phyloP scores from a whole-genome alignment of 1,284 basidiomycete genomes.

The Gomphus bonarii region DNA sequence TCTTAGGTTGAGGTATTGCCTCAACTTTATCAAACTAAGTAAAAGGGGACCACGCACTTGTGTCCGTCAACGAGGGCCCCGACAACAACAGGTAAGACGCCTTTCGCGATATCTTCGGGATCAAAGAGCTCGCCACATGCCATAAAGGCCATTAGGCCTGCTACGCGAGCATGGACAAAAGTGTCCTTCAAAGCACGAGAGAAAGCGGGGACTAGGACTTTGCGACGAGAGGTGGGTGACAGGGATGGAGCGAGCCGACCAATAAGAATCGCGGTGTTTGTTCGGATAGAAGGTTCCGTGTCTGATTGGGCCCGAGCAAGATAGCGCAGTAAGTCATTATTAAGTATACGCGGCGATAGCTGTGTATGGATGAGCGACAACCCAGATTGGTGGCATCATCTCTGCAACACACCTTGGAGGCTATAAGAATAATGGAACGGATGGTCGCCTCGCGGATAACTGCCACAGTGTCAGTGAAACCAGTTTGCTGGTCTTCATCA shows the following conservation, averaged over 20 bases:
- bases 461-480: constrained; percentile 90
- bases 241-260: constrained; percentile 84
- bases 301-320: constrained; percentile 92
- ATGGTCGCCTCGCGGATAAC: constrained; percentile 93
- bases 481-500: constrained; percentile 61
- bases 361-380: constrained; percentile 20
- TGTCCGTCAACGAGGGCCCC: constrained; percentile 81
- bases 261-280: constrained; percentile 95
- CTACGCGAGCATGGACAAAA: constrained; percentile 90
- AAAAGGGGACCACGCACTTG: constrained; percentile 45
- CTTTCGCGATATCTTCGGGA: constrained; percentile 77
- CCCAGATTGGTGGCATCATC: neutral
- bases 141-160: constrained; percentile 94
- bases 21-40: neutral
- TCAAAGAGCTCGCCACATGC: constrained; percentile 90
- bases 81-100: constrained; percentile 80
- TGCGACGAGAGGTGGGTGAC: constrained; percentile 83
- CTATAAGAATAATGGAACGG: constrained; percentile 76
- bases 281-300: constrained; percentile 88
- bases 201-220: constrained; percentile 95
- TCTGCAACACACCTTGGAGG: constrained; percentile 57
- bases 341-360: constrained; percentile 87
- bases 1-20: constrained; percentile 28
- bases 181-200: constrained; percentile 82
- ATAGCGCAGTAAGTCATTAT: constrained; percentile 91